These are phyloP conservation scores for Alternaria angustiovoidea DNA, from an alignment of 2,329 filamentous ascomycete genomes.

Conservation along the genomic window DNA sequence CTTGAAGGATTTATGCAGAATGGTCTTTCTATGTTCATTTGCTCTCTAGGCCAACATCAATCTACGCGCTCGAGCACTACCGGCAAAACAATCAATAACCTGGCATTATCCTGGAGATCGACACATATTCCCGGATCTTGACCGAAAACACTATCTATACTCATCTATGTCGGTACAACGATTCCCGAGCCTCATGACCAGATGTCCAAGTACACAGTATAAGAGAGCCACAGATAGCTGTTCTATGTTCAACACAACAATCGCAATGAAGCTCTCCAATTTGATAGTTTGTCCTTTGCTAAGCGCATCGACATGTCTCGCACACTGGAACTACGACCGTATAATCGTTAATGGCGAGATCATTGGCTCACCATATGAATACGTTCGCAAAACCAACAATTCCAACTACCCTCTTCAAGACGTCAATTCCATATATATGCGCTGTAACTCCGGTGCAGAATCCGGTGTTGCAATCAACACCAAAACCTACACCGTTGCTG, in stretches of 20 bases:
- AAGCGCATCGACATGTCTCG: conserved; percentile 8
- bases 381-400: conserved; percentile 34
- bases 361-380: conserved; percentile 35
- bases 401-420: conserved; percentile 34
- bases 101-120: background rate
- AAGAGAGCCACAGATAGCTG: background rate
- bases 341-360: conserved; percentile 39
- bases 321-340: conserved; percentile 40
- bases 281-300: conserved; percentile 7
- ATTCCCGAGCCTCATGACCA: background rate
- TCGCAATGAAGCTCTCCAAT: conserved; percentile 2
- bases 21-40: background rate
- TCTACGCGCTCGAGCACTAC: background rate
- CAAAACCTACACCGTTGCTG: conserved; percentile 29
- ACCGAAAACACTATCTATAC: background rate
- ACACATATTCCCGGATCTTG: background rate
- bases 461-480: conserved; percentile 29
- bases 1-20: background rate
- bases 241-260: background rate
- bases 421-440: conserved; percentile 35
- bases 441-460: conserved; percentile 33
- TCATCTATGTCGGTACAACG: background rate
- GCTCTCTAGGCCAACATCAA: background rate
- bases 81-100: background rate
- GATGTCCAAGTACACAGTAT: background rate